A percentile compares a stretch with the other conserved stretches of the same genome.
These are phyloP conservation scores for Meripilus lineatus DNA, from an alignment of 1,284 basidiomycete species.

Conservation along the genomic window DNA sequence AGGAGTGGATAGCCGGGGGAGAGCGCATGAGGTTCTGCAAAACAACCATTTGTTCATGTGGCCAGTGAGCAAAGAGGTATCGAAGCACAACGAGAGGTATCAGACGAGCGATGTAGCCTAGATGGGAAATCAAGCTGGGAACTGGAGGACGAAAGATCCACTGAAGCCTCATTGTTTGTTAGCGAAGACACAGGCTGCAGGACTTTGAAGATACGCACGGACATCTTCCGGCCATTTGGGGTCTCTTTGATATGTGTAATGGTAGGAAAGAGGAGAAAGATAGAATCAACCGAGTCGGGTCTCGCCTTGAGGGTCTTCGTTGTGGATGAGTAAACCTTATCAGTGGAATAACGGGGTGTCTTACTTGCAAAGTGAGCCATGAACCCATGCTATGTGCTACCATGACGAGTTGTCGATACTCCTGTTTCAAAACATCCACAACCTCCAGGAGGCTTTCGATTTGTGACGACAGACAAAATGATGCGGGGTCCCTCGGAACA, in stretches of 20 bases:
- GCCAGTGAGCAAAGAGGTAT: slow-evolving; percentile 36
- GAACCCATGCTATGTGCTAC: slow-evolving; percentile 58
- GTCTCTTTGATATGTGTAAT: slow-evolving; percentile 50
- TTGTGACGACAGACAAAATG: slow-evolving; percentile 37
- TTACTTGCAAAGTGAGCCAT: slow-evolving; percentile 55
- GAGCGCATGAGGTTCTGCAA: slow-evolving; percentile 44
- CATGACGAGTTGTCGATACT: slow-evolving; percentile 40
- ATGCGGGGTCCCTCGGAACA: slow-evolving; percentile 11
- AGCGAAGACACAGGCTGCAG: background rate
- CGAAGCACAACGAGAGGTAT: slow-evolving; percentile 29
- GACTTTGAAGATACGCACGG: slow-evolving; percentile 19
- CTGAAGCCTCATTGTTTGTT: too few relatives aligned
- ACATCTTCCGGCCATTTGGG: slow-evolving; percentile 46
- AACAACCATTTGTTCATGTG: slow-evolving; percentile 39
- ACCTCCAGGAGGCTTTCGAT: slow-evolving; percentile 44
- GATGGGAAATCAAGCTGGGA: slow-evolving; percentile 35
- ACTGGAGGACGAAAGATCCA: slow-evolving; percentile 43
- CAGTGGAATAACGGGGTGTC: slow-evolving; percentile 9
- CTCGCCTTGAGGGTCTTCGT: slow-evolving; percentile 46
- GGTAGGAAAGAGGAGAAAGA: slow-evolving; percentile 56
- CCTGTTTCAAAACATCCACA: slow-evolving; percentile 36
- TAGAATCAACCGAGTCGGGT: slow-evolving; percentile 28
- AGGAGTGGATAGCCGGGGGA: slow-evolving; percentile 39
- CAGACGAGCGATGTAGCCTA: slow-evolving; percentile 27
- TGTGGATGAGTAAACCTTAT: background rate